Evolutionary conservation across 2,329 filamentous ascomycete species (phyloP).

Genomic region (Gremmenia infestans): DNA sequence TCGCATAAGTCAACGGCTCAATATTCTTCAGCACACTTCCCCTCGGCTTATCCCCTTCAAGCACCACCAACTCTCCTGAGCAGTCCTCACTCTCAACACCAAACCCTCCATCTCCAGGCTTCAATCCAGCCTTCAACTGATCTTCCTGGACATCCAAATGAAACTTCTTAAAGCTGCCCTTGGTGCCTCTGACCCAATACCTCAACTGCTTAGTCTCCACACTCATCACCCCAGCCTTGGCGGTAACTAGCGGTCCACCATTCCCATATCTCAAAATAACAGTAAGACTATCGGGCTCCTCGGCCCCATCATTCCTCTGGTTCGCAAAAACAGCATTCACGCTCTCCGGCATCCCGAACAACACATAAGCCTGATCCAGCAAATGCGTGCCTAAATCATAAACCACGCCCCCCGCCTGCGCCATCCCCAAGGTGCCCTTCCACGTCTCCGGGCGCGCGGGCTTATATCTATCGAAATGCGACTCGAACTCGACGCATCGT

Average conservation of each 20-base stretch:
- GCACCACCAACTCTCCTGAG: conserved; percentile 54
- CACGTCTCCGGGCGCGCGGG: conserved; percentile 55
- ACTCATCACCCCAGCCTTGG: conserved; percentile 64
- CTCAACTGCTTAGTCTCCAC: conserved; percentile 64
- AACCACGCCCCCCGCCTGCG: conserved; percentile 59
- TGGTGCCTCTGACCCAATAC: conserved; percentile 72
- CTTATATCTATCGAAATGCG: conserved; percentile 74
- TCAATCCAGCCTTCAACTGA: conserved; percentile 60
- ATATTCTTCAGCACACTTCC: conserved; percentile 52
- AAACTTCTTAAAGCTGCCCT: conserved; percentile 70
- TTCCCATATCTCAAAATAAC: conserved; percentile 61
- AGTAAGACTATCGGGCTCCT: conserved; percentile 54
- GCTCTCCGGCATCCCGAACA: conserved; percentile 63
- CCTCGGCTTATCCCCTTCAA: conserved; percentile 45
- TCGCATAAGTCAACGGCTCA: conserved; percentile 61
- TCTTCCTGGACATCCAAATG: conserved; percentile 71
- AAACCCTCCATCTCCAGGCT: conserved; percentile 57
- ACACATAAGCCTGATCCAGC: conserved; percentile 66
- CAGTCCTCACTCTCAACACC: conserved; percentile 56
- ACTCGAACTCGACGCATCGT: conserved; percentile 71
- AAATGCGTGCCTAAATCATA: conserved; percentile 75
- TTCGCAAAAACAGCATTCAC: conserved; percentile 65
- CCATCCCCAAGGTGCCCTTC: conserved; percentile 58
- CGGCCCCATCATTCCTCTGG: conserved; percentile 50
- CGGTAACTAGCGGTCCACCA: conserved; percentile 57